Evolutionary conservation across 305 asterid species (phyloP).

Genomic region (Fraxinus xanthoxyloides): DNA sequence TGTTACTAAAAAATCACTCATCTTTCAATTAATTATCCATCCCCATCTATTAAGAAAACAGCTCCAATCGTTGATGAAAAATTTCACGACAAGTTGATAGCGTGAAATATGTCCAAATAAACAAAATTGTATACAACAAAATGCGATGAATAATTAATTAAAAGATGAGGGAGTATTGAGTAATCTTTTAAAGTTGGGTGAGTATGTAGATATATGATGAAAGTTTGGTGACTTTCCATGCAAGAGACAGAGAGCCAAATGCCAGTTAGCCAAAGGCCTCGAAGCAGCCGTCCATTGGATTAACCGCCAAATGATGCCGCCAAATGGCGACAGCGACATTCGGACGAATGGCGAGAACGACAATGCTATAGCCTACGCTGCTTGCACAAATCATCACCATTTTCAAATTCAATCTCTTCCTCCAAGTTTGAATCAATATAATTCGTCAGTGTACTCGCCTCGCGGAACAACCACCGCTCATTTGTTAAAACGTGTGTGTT

Average conservation of each 20-base stretch:
- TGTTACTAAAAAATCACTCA: too few species aligned
- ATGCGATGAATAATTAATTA: background rate
- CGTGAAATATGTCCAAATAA: background rate
- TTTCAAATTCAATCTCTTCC: background rate
- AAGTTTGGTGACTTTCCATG: background rate
- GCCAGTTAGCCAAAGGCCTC: background rate
- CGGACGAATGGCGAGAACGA: background rate
- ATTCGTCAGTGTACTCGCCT: background rate
- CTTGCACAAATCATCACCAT: background rate
- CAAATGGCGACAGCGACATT: background rate
- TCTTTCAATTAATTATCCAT: too few species aligned
- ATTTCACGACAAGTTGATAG: background rate
- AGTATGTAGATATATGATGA: background rate
- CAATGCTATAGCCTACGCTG: background rate
- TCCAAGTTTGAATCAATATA: background rate
- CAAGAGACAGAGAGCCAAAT: background rate
- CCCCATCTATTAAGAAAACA: background rate
- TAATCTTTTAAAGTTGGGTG: background rate
- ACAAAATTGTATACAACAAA: background rate
- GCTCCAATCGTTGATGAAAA: background rate
- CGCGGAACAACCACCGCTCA: background rate
- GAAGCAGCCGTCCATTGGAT: background rate
- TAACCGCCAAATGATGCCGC: background rate
- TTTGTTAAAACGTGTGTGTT: background rate
- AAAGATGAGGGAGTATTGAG: background rate